Conservation (phyloP, 345 rosid genomes). For the Leavenworthia alabamica region DNA sequence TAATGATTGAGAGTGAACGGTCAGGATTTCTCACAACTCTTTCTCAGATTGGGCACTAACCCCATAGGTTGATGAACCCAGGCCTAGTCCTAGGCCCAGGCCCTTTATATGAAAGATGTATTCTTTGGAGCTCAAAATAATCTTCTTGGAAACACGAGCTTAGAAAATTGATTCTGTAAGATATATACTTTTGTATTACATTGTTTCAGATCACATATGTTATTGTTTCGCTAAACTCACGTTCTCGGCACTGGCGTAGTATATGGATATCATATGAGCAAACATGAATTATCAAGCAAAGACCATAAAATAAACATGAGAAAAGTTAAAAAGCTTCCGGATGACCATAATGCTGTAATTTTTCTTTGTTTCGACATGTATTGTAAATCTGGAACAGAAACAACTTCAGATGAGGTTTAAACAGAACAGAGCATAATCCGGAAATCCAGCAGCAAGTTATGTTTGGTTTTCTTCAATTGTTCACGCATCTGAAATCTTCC, state of each 20-base stretch:
- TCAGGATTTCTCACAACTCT: neutral
- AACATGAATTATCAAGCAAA: neutral
- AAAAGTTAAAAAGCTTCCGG: conserved; percentile 1
- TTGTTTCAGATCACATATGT: neutral
- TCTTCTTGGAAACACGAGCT: neutral
- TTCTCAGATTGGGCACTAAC: neutral
- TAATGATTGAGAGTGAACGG: neutral
- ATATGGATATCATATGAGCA: neutral
- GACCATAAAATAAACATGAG: neutral
- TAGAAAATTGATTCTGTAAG: neutral
- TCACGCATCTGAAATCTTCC: conserved; percentile 22
- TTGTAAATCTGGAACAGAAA: conserved; percentile 21
- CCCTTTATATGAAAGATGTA: neutral
- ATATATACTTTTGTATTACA: neutral
- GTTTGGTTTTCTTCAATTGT: conserved; percentile 5
- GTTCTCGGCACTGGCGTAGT: neutral
- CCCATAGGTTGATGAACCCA: neutral
- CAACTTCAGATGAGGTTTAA: conserved; percentile 9
- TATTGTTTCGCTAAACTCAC: neutral
- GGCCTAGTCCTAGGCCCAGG: neutral
- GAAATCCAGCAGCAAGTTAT: neutral
- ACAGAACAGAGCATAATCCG: neutral
- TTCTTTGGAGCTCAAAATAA: neutral
- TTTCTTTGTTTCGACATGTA: conserved; percentile 11
- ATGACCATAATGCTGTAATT: conserved; percentile 3